Percentiles rank a stretch among this genome's conserved stretches.
Evolutionary conservation across 345 rosid species (phyloP).

Genomic region (Melastoma malabathricum): DNA sequence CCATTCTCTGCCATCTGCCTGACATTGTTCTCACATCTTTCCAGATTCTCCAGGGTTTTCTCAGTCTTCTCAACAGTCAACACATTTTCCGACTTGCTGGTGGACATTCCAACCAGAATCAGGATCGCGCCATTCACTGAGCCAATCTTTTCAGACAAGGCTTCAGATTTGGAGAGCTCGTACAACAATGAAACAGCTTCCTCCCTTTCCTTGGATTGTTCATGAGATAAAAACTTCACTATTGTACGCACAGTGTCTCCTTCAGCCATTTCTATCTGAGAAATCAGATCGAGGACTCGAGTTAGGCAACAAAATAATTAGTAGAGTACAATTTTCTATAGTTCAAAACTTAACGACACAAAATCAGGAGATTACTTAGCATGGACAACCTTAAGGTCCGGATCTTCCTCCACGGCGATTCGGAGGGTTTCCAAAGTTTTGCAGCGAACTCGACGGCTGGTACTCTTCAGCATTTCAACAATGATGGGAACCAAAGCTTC

Average conservation of each 20-base stretch:
- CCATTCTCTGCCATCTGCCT: conserved; percentile 86
- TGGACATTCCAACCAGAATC: conserved; percentile 79
- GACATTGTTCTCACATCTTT: conserved; percentile 66
- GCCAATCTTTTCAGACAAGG: conserved; percentile 85
- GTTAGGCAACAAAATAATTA: not conserved
- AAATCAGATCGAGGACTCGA: conserved; percentile 1
- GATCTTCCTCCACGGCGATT: conserved; percentile 68
- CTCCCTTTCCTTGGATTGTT: conserved; percentile 65
- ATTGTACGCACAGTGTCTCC: conserved; percentile 89
- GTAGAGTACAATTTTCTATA: not conserved
- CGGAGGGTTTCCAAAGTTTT: conserved; percentile 65
- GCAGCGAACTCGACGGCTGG: conserved; percentile 62
- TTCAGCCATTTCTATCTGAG: conserved; percentile 69
- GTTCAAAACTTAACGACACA: not conserved
- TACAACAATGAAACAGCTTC: conserved; percentile 77
- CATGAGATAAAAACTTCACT: conserved; percentile 70
- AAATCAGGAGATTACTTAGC: conserved; percentile 6
- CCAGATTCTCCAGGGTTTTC: conserved; percentile 64
- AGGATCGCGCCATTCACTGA: conserved; percentile 81
- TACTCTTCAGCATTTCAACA: conserved; percentile 60
- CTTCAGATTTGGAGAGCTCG: conserved; percentile 77
- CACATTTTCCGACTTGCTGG: conserved; percentile 74
- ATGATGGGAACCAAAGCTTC: conserved; percentile 64
- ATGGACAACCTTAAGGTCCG: conserved; percentile 57
- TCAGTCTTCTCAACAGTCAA: conserved; percentile 82